A percentile compares a stretch with the other conserved stretches of the same genome.
Evolutionary conservation across 805 yeast genomes (phyloP).

Genomic region (Metschnikowia vanudenii): DNA sequence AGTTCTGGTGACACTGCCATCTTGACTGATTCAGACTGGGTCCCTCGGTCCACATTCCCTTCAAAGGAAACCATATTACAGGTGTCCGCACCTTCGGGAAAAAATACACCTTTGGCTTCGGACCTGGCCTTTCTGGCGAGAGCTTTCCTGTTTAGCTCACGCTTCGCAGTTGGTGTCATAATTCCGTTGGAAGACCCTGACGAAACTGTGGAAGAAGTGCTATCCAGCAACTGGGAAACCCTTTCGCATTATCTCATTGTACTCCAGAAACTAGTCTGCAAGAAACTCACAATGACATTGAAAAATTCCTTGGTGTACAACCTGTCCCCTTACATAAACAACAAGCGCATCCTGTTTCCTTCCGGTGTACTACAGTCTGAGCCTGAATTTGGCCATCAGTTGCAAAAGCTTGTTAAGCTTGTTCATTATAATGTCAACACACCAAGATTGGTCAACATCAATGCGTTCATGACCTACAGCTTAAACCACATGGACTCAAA

Average conservation of each 20-base stretch:
- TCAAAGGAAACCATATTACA: slow-evolving; percentile 22
- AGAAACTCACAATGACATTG: slow-evolving; percentile 34
- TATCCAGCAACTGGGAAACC: slow-evolving; percentile 51
- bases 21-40: slow-evolving; percentile 33
- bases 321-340: slow-evolving; percentile 26
- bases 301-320: slow-evolving; percentile 17
- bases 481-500: slow-evolving; percentile 16
- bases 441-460: slow-evolving; percentile 45
- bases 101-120: background rate
- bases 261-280: slow-evolving; percentile 39
- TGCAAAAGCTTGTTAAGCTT: slow-evolving; percentile 37
- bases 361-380: slow-evolving; percentile 42
- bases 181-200: slow-evolving; percentile 42
- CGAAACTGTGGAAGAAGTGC: slow-evolving; percentile 36
- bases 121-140: slow-evolving; percentile 4
- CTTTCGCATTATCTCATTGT: slow-evolving; percentile 39
- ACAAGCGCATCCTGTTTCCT: slow-evolving; percentile 40
- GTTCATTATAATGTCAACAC: slow-evolving; percentile 42
- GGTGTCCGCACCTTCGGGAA: background rate
- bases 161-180: slow-evolving; percentile 50
- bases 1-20: slow-evolving; percentile 2
- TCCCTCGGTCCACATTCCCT: slow-evolving; percentile 42
- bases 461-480: slow-evolving; percentile 34
- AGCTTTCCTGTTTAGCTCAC: slow-evolving; percentile 22
- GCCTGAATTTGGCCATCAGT: slow-evolving; percentile 38